These are phyloP conservation scores for Penicillium fimorum DNA, from an alignment of 495 filamentous ascomycete genomes.

Conservation along the genomic window DNA sequence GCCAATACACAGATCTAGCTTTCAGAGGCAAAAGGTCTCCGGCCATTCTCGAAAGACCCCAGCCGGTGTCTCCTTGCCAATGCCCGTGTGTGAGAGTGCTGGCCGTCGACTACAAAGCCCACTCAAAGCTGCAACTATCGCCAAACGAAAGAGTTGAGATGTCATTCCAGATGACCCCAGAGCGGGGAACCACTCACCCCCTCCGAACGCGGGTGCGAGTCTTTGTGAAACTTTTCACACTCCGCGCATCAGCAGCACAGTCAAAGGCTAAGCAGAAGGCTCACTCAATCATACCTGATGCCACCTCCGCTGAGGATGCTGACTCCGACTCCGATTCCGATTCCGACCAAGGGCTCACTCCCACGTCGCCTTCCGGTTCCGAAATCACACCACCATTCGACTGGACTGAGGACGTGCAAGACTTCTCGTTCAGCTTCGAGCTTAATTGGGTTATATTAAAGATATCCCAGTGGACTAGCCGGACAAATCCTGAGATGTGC, in stretches of 20 bases:
- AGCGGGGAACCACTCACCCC: neutral
- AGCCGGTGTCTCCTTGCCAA: neutral
- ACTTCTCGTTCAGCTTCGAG: conserved; percentile 6
- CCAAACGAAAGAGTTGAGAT: neutral
- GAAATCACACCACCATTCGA: neutral
- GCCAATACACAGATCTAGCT: neutral
- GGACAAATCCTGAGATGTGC: neutral
- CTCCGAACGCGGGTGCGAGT: conserved; percentile 18
- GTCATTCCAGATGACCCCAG: conserved; percentile 9
- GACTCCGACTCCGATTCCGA: conserved; percentile 2
- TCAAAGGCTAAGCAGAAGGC: conserved; percentile 4
- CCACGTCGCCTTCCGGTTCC: neutral
- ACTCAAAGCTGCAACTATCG: neutral
- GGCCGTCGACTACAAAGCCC: neutral
- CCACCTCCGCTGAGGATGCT: neutral
- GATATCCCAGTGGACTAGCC: conserved; percentile 5
- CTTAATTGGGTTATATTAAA: neutral
- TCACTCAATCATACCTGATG: neutral
- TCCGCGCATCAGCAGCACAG: conserved; percentile 14
- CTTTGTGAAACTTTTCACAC: conserved; percentile 16
- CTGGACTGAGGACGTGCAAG: conserved; percentile 1
- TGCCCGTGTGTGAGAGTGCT: neutral
- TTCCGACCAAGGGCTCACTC: neutral
- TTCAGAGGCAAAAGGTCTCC: neutral
- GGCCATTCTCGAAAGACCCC: neutral